Evolutionary conservation across 768 basidiomycete genomes (phyloP), one percentile per base, ranked within the genome.

Genomic region (Tulasnella sp.): DNA sequence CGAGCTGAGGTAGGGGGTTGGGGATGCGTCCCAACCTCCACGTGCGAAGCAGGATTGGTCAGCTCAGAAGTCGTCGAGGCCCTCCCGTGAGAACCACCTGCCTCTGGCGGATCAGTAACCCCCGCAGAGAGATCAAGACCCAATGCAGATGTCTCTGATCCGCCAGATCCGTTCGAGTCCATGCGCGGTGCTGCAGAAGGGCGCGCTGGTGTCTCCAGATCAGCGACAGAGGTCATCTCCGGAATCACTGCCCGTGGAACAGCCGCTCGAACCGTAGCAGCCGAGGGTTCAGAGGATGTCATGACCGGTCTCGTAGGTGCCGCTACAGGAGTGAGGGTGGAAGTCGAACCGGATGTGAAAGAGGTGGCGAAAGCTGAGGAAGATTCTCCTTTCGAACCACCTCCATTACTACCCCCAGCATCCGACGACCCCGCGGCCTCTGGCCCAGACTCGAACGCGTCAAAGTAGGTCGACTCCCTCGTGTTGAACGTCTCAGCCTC

Each of bases 391-490:
- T 4, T 19, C 34, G 27, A 50, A 29, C 49, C 19, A 31, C 21
- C 51, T 24, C 31, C 30, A 21, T 19, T 12, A 53, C 24, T 31
- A 31, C 31, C 3, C 12, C 51, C 10, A 41, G n/a, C 38, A 31
- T 5, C 51, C 19, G 1, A 3, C 54, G 19, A 4, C 31, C 29
- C 41, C 53, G 25, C 22, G 3, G 12, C 42, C 19, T 55, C 41
- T 3, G 42, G 44, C 22, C 42, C 54, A n/a, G 38, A 25, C 11
- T 42, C 42, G 10, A 42, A 38, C 2, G 54, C 54, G 17, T 55
- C 54, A 55, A 24, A 55, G 54, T 55, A 55, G 1, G 44, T 42
- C 38, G 54, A 42, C 43, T 45, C 51, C 31, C 51, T 41, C 12
- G 54, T 43, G 24, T 38, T 55, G 27, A 43, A 45, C 19, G 27